phyloP scores from a whole-genome alignment of 2,329 filamentous ascomycete genomes.

The Neofusicoccum umdonicola region DNA sequence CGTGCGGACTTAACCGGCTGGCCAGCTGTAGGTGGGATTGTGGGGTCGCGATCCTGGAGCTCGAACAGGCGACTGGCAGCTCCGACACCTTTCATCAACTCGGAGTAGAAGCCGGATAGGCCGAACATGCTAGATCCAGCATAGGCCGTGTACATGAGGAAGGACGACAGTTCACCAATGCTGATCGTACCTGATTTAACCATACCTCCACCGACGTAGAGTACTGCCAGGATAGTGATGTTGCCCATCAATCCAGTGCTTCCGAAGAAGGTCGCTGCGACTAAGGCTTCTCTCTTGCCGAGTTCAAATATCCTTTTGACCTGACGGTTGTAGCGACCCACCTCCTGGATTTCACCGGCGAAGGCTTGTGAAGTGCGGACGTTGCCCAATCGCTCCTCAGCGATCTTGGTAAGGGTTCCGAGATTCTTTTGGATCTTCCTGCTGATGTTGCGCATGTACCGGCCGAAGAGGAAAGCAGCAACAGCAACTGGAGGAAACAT shows the following conservation, averaged over 20 bases:
- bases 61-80: slow-evolving; percentile 96
- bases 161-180: slow-evolving; percentile 89
- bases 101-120: slow-evolving; percentile 92
- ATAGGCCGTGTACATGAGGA: slow-evolving; percentile 97
- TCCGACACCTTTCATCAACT: slow-evolving; percentile 98
- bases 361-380: slow-evolving; percentile 97
- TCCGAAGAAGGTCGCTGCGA: slow-evolving; percentile 87
- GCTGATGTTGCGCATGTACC: slow-evolving; percentile 83
- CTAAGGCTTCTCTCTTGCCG: slow-evolving; percentile 80
- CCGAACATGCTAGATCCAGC: slow-evolving; percentile 86
- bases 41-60: slow-evolving; percentile 83
- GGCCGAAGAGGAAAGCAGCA: slow-evolving; percentile 87
- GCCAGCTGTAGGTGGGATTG: slow-evolving; percentile 84
- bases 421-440: slow-evolving; percentile 92
- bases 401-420: slow-evolving; percentile 91
- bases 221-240: slow-evolving; percentile 87
- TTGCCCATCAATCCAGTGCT: slow-evolving; percentile 89
- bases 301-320: slow-evolving; percentile 88
- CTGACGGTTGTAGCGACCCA: slow-evolving; percentile 86
- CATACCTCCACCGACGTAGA: slow-evolving; percentile 87
- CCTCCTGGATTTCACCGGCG: slow-evolving; percentile 86
- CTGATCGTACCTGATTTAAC: slow-evolving; percentile 83
- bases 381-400: slow-evolving; percentile 95
- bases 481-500: slow-evolving; percentile 90
- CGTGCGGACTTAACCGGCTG: slow-evolving; percentile 76